Evolutionary conservation across 163 green algal genomes (phyloP).

Genomic region (Prototheca wickerhamii): DNA sequence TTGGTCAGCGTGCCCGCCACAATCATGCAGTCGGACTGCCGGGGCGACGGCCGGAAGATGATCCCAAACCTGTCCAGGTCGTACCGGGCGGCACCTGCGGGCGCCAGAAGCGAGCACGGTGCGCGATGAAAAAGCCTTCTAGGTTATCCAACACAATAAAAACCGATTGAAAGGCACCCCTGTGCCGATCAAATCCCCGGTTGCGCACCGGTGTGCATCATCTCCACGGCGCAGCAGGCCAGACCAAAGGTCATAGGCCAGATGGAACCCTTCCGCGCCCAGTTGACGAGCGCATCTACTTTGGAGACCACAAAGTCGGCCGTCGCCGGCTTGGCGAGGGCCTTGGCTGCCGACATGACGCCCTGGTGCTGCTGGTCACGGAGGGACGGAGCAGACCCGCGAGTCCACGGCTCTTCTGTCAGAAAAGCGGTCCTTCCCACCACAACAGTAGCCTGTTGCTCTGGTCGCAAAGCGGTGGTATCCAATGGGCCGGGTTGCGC

Average conservation of each 20-base stretch:
- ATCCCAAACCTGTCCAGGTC: slow-evolving; percentile 90
- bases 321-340: not conserved
- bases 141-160: not conserved
- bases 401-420: too few species aligned
- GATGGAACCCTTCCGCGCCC: slow-evolving; percentile 77
- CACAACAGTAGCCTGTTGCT: too few species aligned
- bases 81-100: slow-evolving; percentile 48
- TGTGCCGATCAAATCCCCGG: too few species aligned
- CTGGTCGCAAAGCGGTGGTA: too few species aligned
- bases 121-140: too few species aligned
- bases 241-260: slow-evolving; percentile 97
- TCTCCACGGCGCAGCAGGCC: slow-evolving; percentile 89
- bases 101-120: not conserved
- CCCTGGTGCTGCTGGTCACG: not conserved
- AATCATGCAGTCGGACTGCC: slow-evolving; percentile 96
- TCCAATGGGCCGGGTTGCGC: too few species aligned
- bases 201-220: slow-evolving; percentile 88
- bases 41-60: slow-evolving; percentile 87
- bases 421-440: too few species aligned
- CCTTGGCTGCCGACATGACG: not conserved
- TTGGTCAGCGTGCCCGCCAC: slow-evolving; percentile 95
- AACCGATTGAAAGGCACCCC: not conserved
- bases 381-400: too few species aligned
- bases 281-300: slow-evolving; percentile 90
- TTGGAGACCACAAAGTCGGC: slow-evolving; percentile 48